Conservation (phyloP, 208 protist genomes). For the Crithidia sp. region DNA sequence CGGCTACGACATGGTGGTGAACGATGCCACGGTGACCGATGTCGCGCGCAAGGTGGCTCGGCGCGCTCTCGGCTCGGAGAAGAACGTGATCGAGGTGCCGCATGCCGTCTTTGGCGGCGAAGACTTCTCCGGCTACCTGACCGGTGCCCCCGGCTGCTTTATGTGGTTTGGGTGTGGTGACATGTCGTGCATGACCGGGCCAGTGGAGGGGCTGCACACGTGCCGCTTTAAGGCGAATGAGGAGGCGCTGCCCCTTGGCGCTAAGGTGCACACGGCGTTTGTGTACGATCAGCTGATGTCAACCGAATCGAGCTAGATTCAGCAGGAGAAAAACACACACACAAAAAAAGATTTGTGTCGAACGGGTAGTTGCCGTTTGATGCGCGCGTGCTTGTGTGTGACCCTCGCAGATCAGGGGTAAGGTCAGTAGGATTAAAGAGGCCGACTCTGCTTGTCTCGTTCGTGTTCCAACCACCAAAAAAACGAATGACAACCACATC, state of each 20-base stretch:
- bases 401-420: no score
- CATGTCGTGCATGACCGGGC: constrained; percentile 28
- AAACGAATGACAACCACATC: no score
- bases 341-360: background rate
- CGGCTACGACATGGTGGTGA: constrained; percentile 62
- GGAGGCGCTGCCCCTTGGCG: constrained; percentile 37
- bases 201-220: constrained; percentile 31
- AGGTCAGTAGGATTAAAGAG: no score
- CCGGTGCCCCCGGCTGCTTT: constrained; percentile 36
- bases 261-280: constrained; percentile 46
- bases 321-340: background rate
- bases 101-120: constrained; percentile 40
- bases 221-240: constrained; percentile 51
- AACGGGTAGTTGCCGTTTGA: no score
- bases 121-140: constrained; percentile 57
- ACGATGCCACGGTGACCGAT: constrained; percentile 45
- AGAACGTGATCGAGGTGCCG: constrained; percentile 23
- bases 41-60: constrained; percentile 35
- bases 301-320: background rate
- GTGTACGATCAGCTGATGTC: constrained; percentile 30
- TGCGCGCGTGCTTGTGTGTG: no score
- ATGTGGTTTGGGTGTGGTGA: constrained; percentile 28
- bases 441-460: no score
- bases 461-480: no score
- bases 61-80: constrained; percentile 25